Evolutionary conservation across 2,329 filamentous ascomycete genomes (phyloP).

Genomic region (Ophiocordyceps camponoti-rufipedis): DNA sequence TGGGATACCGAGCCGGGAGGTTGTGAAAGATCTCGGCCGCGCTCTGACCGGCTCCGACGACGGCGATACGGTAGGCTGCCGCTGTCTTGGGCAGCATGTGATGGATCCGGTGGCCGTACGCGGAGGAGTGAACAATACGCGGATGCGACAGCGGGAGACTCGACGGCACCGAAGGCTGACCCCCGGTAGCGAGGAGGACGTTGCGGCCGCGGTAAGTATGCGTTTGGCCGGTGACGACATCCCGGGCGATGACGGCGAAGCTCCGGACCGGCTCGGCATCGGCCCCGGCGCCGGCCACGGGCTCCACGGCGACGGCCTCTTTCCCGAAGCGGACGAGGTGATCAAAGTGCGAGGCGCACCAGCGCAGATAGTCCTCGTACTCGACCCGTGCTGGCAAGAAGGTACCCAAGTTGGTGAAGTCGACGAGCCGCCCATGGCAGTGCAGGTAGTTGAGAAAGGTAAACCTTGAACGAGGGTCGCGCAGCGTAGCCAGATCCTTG

Average conservation of each 20-base stretch:
- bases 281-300: constrained; percentile 20
- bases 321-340: constrained; percentile 55
- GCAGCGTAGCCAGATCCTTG: constrained; percentile 82
- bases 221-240: constrained; percentile 35
- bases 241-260: constrained; percentile 50
- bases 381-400: constrained; percentile 75
- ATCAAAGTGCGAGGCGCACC: constrained; percentile 73
- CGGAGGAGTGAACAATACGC: constrained; percentile 71
- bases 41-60: constrained; percentile 80
- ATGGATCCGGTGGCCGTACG: constrained; percentile 52
- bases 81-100: constrained; percentile 37
- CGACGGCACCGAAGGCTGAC: constrained; percentile 50
- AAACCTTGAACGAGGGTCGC: constrained; percentile 77
- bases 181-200: constrained; percentile 41
- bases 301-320: constrained; percentile 56
- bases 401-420: constrained; percentile 80
- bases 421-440: constrained; percentile 58
- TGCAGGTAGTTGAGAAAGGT: constrained; percentile 94
- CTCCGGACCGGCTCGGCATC: constrained; percentile 25
- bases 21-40: constrained; percentile 93
- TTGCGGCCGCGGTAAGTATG: constrained; percentile 41
- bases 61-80: constrained; percentile 54
- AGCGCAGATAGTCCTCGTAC: constrained; percentile 90
- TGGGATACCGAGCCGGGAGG: constrained; percentile 64
- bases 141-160: constrained; percentile 51